Conservation (phyloP, 2,329 filamentous ascomycete species). For the Penicillium sp. region DNA sequence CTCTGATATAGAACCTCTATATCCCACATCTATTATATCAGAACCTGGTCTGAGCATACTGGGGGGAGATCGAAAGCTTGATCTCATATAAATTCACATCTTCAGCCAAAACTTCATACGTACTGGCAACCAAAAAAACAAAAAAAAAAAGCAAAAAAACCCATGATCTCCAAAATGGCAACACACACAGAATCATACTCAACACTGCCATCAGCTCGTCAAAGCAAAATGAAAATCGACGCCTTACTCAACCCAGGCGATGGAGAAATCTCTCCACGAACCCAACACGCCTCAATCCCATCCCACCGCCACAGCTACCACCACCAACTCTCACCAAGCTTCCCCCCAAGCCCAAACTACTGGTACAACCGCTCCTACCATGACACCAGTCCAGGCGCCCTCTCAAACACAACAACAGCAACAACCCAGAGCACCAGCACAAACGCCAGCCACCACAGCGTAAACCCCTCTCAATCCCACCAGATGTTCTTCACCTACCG, state of each 20-base stretch:
- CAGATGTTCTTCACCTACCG: slow-evolving; percentile 5
- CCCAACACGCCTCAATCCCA: slow-evolving; percentile 16
- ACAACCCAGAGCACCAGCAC: slow-evolving; percentile 19
- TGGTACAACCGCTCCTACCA: slow-evolving; percentile 26
- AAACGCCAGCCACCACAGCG: not conserved
- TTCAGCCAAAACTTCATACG: not conserved
- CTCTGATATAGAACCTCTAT: slow-evolving; percentile 3
- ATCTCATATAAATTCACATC: not conserved
- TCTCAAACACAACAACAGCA: slow-evolving; percentile 12
- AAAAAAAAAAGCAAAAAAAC: too few relatives aligned
- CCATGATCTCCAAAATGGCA: slow-evolving; percentile 13
- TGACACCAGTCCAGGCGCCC: slow-evolving; percentile 19
- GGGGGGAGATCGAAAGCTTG: not conserved
- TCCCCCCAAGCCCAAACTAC: slow-evolving; percentile 31
- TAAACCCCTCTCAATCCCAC: not conserved
- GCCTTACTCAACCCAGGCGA: slow-evolving; percentile 34
- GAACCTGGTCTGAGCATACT: not conserved
- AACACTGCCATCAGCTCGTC: slow-evolving; percentile 25
- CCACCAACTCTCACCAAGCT: slow-evolving; percentile 29
- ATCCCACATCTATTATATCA: slow-evolving; percentile 1
- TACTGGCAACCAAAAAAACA: not conserved
- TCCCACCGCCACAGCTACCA: slow-evolving; percentile 15
- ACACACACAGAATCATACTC: slow-evolving; percentile 18
- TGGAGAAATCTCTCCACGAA: slow-evolving; percentile 19
- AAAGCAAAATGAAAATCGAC: slow-evolving; percentile 37